A percentile compares a stretch with the other conserved stretches of the same genome.
These are phyloP conservation scores for Pilatotrama ljubarskyi DNA, from an alignment of 768 basidiomycete species.

Conservation along the genomic window DNA sequence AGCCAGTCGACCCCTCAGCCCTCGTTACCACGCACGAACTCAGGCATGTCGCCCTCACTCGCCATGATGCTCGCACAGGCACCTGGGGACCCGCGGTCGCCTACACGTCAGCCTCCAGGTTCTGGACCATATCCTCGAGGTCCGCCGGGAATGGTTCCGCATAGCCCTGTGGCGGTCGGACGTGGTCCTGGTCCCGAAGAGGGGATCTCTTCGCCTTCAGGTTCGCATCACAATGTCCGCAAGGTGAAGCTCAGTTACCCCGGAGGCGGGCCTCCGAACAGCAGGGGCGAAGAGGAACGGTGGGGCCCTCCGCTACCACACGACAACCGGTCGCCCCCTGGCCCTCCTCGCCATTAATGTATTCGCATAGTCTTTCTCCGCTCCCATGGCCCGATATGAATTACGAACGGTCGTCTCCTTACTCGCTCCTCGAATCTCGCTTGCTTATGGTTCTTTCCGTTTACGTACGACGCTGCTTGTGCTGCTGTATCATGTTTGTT, in stretches of 20 bases:
- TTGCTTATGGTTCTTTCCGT: not conserved
- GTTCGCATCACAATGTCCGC: conserved; percentile 2
- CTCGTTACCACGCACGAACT: conserved; percentile 30
- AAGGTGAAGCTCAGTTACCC: conserved; percentile 15
- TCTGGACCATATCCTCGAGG: not conserved
- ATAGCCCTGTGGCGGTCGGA: conserved; percentile 5
- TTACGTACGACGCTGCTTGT: conserved; percentile 16
- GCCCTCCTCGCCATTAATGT: conserved; percentile 9
- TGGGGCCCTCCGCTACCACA: conserved; percentile 9
- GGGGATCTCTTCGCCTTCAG: not conserved
- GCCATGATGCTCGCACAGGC: conserved; percentile 64
- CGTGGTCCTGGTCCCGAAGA: conserved; percentile 3
- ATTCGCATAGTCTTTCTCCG: not conserved
- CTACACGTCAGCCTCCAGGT: conserved; percentile 26
- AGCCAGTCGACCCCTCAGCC: conserved; percentile 25
- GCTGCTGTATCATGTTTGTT: conserved; percentile 20
- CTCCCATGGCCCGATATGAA: not conserved
- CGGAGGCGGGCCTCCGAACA: conserved; percentile 2
- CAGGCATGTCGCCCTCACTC: conserved; percentile 56
- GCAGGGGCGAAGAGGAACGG: conserved; percentile 14
- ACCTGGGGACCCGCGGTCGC: conserved; percentile 23
- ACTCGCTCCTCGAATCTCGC: not conserved
- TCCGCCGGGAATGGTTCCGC: conserved; percentile 1
- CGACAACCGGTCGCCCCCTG: conserved; percentile 12
- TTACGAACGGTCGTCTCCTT: not conserved